Base-by-base conservation (phyloP, 2,329 filamentous ascomycete genomes). In the Blastomyces parvus region DNA sequence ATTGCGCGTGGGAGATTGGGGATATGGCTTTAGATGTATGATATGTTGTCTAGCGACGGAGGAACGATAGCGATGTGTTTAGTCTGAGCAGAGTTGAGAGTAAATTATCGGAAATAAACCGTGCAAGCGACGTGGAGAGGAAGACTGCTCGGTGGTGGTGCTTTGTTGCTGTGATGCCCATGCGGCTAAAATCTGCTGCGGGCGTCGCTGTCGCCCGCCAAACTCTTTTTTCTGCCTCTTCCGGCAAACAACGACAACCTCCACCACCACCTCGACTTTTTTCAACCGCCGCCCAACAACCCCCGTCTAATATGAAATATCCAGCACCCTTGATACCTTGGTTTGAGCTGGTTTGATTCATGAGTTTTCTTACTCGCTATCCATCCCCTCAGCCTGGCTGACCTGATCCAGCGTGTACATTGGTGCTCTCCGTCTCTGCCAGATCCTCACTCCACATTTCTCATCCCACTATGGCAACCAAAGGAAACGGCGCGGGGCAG, bases 391-490 rank as follows among this genome's bases (percentile, higher is more conserved):
- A 61, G 50, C 46, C 52, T 62, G 50, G 52, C 52, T 62, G 50
- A 62, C 36, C 36, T 48, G 38, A 17, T 33, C 57, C 40, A 30
- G 25, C 40, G 40, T 33, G 19, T 38, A 42, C 50, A 14, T 40
- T 48, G 58, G 13, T 38, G 19, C 46, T 46, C 25, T 46, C 27
- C 38, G 55, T 60, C 30, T 25, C 5, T 59, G 13, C 50, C 52
- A 17, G 40, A 27, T 40, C 38, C 40, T 59, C 56, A 40, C 22
- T 30, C 38, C 6, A 52, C n/a, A 1, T 67, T 67, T 42, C 17
- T 67, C 67, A 60, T 64, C 66, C 67, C 69, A 78, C 66, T 74
- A 93, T 93, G 89, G 87, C 89, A 70, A 77, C 81, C 72, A 87
- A 86, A 76, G 81, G 82, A 70, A 86, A 83, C 74, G 80, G 68